A percentile compares a stretch with the other conserved stretches of the same genome.
phyloP scores from a whole-genome alignment of 2,329 filamentous ascomycete genomes.

The Magnaporthales sp. region DNA sequence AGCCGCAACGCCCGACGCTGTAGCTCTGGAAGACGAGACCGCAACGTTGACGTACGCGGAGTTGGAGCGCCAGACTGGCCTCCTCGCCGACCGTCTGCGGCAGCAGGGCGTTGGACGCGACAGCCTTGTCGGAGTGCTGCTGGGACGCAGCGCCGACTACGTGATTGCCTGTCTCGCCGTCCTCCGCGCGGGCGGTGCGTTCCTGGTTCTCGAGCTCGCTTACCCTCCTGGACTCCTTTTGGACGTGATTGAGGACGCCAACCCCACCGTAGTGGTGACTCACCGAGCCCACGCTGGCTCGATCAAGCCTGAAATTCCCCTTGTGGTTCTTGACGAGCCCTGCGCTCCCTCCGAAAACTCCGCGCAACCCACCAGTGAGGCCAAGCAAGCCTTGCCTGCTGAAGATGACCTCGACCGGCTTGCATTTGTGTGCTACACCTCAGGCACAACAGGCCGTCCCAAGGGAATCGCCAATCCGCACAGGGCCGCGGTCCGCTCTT shows the following conservation, averaged over 20 bases:
- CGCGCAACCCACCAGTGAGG: conserved; percentile 2
- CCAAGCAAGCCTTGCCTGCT: conserved; percentile 34
- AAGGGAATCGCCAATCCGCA: conserved; percentile 79
- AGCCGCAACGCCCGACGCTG: conserved; percentile 55
- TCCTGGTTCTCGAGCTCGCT: conserved; percentile 70
- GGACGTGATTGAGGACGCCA: conserved; percentile 36
- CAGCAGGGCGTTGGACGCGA: conserved; percentile 48
- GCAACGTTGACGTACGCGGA: conserved; percentile 59
- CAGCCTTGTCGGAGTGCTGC: conserved; percentile 64
- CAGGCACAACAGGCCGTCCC: conserved; percentile 69
- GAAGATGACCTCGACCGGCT: conserved; percentile 65
- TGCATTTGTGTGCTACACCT: conserved; percentile 75
- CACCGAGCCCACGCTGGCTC: conserved; percentile 54
- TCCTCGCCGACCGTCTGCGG: not conserved
- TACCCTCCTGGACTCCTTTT: conserved; percentile 62
- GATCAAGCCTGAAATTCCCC: conserved; percentile 52
- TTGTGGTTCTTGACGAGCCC: conserved; percentile 56
- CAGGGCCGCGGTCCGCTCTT: conserved; percentile 44
- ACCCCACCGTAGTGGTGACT: conserved; percentile 63
- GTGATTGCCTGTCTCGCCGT: conserved; percentile 71
- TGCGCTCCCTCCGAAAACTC: conserved; percentile 8
- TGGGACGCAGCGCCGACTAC: conserved; percentile 69
- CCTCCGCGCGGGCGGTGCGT: conserved; percentile 71
- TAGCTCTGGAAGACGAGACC: conserved; percentile 64
- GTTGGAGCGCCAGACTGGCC: not conserved